phyloP scores from a whole-genome alignment of 441 rosid genomes.

The Bruguiera hainesii region DNA sequence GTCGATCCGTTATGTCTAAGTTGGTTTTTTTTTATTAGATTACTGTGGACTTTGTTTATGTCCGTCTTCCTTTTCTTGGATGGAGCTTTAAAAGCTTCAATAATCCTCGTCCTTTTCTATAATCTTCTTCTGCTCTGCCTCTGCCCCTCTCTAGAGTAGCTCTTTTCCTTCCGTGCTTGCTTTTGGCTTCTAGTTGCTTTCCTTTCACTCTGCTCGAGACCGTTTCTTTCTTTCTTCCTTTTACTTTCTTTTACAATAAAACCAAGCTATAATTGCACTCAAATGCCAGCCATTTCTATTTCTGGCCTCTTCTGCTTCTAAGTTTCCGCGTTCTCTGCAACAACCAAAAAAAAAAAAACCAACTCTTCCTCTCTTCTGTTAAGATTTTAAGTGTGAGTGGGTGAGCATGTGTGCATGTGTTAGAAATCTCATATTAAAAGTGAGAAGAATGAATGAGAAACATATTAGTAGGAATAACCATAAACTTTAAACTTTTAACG shows the following conservation, averaged over 20 bases:
- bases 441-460: too few species aligned
- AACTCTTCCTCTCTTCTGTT: background rate
- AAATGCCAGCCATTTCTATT: slow-evolving; percentile 29
- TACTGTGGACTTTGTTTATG: background rate
- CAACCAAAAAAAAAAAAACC: background rate
- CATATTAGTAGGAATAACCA: too few species aligned
- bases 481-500: too few species aligned
- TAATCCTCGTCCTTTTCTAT: slow-evolving; percentile 38
- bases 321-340: slow-evolving; percentile 64
- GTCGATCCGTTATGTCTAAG: too few species aligned
- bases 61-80: slow-evolving; percentile 22
- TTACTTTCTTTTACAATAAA: background rate
- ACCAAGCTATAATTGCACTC: background rate
- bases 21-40: background rate
- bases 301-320: slow-evolving; percentile 44
- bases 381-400: too few species aligned
- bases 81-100: slow-evolving; percentile 31
- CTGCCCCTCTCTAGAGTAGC: too few species aligned
- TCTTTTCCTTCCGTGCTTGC: slow-evolving; percentile 17
- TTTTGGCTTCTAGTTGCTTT: slow-evolving; percentile 24
- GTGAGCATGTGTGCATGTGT: too few species aligned
- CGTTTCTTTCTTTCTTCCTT: background rate
- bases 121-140: too few species aligned
- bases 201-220: slow-evolving; percentile 41
- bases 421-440: too few species aligned